Evolutionary conservation across 2,329 filamentous ascomycete species (phyloP), one percentile per base, ranked within the genome.

Genomic region (Trichophyton benhamiae): DNA sequence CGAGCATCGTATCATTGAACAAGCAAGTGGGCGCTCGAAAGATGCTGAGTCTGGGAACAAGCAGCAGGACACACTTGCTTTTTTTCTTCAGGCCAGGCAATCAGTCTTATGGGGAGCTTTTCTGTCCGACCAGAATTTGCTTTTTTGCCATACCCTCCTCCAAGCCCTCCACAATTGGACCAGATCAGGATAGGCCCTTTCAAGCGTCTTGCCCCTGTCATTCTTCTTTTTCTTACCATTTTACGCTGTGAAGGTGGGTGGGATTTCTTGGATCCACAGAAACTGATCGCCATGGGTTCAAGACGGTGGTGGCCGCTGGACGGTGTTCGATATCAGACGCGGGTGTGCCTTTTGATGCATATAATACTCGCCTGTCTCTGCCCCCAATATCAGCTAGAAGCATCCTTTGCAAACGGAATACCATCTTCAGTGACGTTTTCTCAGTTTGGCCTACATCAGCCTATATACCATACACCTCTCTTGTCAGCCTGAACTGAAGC

Each of bases 141-240:
- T 55, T 36, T 36, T 55, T 55, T 55, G 49, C 49, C 49, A 55
- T 55, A 55, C 49, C 49, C 49, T 55, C 49, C 49, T 55, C 49
- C 49, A 55, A 44, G n/a, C 49, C 49, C 25, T 55, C 30, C 49
- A 33, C 49, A 33, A 33, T 55, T 13, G 49, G 49, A 36, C 49
- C 27, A 55, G 25, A 55, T 55, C 49, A 55, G 49, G 49, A 58
- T 25, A 44, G 55, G 41, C 55, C 55, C 55, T 58, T 42, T 41
- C 55, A 30, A 25, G 55, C 55, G 41, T 58, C 55, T 58, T 58
- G 55, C 55, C 55, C 55, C 55, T 58, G 55, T 58, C 55, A 41
- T 58, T n/a, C 49, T 36, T n/a, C 27, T 27, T 55, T 55, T 55
- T 33, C 49, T 55, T 55, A 17, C 49, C 17, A 53, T 27, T 9